Evolutionary conservation across 176 grass and related monocot species (phyloP).

Genomic region (Zizania latifolia): DNA sequence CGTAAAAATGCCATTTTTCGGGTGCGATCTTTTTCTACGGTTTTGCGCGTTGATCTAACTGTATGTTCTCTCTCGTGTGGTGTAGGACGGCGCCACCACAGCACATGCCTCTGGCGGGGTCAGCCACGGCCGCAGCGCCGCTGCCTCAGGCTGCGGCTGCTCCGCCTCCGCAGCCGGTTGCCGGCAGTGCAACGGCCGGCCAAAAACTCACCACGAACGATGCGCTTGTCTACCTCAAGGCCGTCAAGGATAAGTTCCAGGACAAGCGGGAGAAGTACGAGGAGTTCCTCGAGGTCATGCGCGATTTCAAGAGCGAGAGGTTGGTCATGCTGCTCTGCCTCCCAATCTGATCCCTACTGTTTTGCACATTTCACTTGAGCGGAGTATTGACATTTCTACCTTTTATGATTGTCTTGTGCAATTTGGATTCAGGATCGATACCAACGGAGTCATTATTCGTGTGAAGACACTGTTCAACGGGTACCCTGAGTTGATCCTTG

Average conservation of each 20-base stretch:
- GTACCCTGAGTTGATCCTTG: conserved; percentile 62
- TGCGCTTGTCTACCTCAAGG: conserved; percentile 61
- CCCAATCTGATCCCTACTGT: neutral
- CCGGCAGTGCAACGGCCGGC: neutral
- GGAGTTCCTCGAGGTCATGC: conserved; percentile 81
- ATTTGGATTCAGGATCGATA: conserved; percentile 46
- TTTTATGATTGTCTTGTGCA: neutral
- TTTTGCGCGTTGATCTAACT: conserved; percentile 22
- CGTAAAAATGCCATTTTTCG: conserved; percentile 20
- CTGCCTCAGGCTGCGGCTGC: conserved; percentile 20
- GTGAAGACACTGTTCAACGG: conserved; percentile 73
- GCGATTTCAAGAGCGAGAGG: conserved; percentile 77
- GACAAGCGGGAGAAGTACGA: conserved; percentile 71
- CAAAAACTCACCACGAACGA: conserved; percentile 69
- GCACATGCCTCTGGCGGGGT: conserved; percentile 36
- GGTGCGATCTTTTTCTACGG: neutral
- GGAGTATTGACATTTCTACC: neutral
- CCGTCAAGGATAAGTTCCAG: conserved; percentile 70
- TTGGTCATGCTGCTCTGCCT: conserved; percentile 4
- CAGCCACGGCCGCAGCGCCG: neutral
- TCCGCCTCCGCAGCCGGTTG: neutral
- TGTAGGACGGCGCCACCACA: conserved; percentile 44
- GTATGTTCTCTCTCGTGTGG: neutral
- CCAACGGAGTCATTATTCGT: conserved; percentile 52
- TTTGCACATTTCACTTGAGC: neutral